phyloP scores from a whole-genome alignment of 495 filamentous ascomycete species.

The Penicillium steckii region DNA sequence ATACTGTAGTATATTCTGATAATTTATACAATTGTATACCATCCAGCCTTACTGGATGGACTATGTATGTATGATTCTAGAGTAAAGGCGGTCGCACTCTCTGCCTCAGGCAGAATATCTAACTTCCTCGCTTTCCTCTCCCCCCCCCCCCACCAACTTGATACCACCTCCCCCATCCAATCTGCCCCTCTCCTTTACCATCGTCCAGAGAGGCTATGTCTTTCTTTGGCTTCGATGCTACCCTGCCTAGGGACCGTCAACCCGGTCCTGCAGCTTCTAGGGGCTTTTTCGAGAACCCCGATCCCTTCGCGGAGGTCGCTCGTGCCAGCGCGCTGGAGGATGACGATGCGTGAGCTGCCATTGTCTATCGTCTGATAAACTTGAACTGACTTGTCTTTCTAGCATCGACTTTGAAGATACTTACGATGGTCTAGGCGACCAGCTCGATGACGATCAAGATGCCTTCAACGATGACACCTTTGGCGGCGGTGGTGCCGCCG shows the following conservation, averaged over 20 bases:
- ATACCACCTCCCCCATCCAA: constrained; percentile 4
- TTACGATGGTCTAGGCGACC: constrained; percentile 92
- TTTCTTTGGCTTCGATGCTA: constrained; percentile 84
- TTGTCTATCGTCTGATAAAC: background rate
- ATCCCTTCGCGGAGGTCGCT: constrained; percentile 86
- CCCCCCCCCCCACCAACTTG: constrained; percentile 16
- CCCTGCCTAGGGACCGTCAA: constrained; percentile 58
- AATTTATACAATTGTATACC: no score
- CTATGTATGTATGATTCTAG: no score
- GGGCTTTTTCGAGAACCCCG: constrained; percentile 80
- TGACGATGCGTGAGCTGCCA: constrained; percentile 68
- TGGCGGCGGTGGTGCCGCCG: constrained; percentile 47
- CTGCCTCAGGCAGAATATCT: constrained; percentile 12
- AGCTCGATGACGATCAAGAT: constrained; percentile 90
- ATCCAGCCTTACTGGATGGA: no score
- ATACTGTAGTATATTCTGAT: no score
- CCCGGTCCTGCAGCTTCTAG: constrained; percentile 49
- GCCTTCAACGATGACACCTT: constrained; percentile 99
- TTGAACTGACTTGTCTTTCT: background rate
- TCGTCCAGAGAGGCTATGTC: constrained; percentile 53
- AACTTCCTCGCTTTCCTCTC: constrained; percentile 9
- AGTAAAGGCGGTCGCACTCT: no score
- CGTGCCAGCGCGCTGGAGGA: constrained; percentile 52
- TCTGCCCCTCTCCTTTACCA: constrained; percentile 11
- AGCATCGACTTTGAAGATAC: constrained; percentile 96